A percentile compares a stretch with the other conserved stretches of the same genome.
These are phyloP conservation scores for Pyrus hybrid DNA, from an alignment of 331 rosid species.

Conservation along the genomic window DNA sequence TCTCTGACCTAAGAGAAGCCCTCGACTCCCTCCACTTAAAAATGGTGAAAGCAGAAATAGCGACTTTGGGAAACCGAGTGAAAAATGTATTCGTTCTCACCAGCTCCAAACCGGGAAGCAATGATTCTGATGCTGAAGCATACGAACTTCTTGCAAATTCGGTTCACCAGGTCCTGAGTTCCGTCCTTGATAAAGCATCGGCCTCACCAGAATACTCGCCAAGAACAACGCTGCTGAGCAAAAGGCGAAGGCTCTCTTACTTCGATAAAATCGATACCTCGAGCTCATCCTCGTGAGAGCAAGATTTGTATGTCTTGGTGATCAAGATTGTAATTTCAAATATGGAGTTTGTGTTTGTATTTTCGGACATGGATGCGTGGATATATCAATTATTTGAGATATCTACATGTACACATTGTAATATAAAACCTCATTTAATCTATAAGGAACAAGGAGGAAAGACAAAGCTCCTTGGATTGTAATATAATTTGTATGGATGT, in stretches of 20 bases:
- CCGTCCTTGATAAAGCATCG: constrained; percentile 63
- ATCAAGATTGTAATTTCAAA: not conserved
- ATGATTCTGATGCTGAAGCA: constrained; percentile 19
- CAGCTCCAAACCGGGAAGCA: constrained; percentile 26
- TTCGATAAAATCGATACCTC: constrained; percentile 40
- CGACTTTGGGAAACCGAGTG: constrained; percentile 73
- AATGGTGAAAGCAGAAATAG: constrained; percentile 51
- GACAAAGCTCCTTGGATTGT: not conserved
- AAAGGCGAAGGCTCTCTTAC: constrained; percentile 49
- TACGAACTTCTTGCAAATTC: constrained; percentile 32
- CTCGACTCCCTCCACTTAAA: constrained; percentile 54
- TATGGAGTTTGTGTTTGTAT: not conserved
- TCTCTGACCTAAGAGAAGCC: constrained; percentile 57
- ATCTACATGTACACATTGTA: constrained; percentile 1
- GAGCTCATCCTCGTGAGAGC: constrained; percentile 43
- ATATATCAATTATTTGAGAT: not conserved
- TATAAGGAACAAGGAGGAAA: not conserved
- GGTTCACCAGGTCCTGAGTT: constrained; percentile 48
- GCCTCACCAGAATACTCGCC: constrained; percentile 55
- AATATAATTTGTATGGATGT: too few relatives aligned
- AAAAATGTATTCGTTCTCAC: constrained; percentile 47
- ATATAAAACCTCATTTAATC: too few relatives aligned
- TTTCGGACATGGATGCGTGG: not conserved
- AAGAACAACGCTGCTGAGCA: constrained; percentile 37
- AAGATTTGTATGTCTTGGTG: not conserved